phyloP scores from a whole-genome alignment of 768 basidiomycete genomes.

The Serendipita sp. region DNA sequence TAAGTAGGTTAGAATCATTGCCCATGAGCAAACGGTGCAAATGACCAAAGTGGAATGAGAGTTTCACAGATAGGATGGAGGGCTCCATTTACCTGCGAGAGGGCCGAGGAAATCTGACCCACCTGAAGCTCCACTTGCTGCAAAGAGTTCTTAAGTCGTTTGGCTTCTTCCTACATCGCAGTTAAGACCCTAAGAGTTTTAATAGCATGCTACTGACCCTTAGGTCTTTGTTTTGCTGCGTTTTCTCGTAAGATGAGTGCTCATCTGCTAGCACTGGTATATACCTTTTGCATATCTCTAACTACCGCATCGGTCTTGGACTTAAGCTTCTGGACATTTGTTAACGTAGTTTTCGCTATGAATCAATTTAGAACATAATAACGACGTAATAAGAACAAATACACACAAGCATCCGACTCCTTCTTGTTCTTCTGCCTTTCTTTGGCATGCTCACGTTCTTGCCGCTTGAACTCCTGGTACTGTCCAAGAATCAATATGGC shows the following conservation, averaged over 20 bases:
- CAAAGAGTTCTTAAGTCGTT: conserved; percentile 32
- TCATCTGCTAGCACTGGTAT: neutral
- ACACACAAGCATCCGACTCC: conserved; percentile 74
- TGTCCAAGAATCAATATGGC: conserved; percentile 20
- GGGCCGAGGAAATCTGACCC: conserved; percentile 5
- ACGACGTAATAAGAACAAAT: neutral
- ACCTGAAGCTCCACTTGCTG: conserved; percentile 3
- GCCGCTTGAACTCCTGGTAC: conserved; percentile 77
- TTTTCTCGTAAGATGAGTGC: neutral
- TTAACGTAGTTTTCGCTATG: conserved; percentile 65
- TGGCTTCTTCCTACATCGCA: conserved; percentile 56
- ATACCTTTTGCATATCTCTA: conserved; percentile 75
- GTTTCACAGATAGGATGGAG: neutral
- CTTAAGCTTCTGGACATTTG: conserved; percentile 78
- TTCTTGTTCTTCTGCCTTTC: conserved; percentile 83
- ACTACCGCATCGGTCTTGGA: conserved; percentile 82
- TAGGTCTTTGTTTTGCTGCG: conserved; percentile 74
- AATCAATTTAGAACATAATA: conserved; percentile 12
- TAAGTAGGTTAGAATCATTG: neutral
- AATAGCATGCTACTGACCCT: conserved; percentile 33
- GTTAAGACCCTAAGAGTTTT: neutral
- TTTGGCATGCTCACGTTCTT: conserved; percentile 79
- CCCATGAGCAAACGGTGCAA: neutral
- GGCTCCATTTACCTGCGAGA: conserved; percentile 6
- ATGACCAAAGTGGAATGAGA: neutral